Evolutionary conservation across 331 rosid species (phyloP).

Genomic region (Quercus tomentella): DNA sequence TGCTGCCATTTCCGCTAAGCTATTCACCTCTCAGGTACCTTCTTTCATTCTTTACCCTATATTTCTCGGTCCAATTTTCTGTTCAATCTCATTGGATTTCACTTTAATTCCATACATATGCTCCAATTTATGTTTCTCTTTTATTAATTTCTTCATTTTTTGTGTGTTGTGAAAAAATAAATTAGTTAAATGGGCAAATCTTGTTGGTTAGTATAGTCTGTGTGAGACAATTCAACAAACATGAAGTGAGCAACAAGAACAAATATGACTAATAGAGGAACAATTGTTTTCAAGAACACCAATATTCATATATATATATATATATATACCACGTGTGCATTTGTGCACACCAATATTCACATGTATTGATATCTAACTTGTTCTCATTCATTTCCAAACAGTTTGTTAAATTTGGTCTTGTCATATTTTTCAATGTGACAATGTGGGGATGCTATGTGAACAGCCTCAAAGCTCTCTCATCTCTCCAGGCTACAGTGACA

Average conservation of each 20-base stretch:
- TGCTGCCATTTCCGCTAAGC: conserved; percentile 78
- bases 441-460: conserved; percentile 94
- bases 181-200: background rate
- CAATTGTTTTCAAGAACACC: too few relatives aligned
- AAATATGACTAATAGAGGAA: background rate
- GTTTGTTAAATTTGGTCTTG: conserved; percentile 53
- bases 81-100: background rate
- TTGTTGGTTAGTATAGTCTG: background rate
- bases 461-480: conserved; percentile 77
- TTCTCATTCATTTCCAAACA: conserved; percentile 22
- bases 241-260: background rate
- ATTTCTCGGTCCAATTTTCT: background rate
- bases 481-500: conserved; percentile 92
- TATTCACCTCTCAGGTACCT: conserved; percentile 47
- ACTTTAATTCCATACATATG: background rate
- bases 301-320: too few relatives aligned
- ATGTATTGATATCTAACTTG: background rate
- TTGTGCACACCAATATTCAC: background rate
- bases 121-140: too few relatives aligned
- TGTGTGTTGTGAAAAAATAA: too few relatives aligned
- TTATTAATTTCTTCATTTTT: too few relatives aligned
- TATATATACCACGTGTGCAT: too few relatives aligned
- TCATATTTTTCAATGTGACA: conserved; percentile 56
- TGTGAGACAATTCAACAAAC: background rate
- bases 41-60: too few relatives aligned